Evolutionary conservation across 2,329 filamentous ascomycete species (phyloP).

Genomic region (Claviceps purpurea): DNA sequence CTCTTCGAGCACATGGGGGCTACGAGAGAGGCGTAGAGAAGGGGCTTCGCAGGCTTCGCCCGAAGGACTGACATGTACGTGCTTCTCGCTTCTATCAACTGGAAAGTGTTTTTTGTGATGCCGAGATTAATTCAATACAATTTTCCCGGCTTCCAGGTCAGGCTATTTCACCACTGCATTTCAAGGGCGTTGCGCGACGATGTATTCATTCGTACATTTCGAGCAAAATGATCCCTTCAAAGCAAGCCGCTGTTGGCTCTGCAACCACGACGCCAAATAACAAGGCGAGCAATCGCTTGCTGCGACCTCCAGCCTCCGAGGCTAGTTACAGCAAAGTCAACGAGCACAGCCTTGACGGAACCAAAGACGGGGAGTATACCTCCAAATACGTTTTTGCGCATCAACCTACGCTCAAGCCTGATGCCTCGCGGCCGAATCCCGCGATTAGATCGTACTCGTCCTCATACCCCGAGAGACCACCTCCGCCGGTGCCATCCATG

Average conservation of each 20-base stretch:
- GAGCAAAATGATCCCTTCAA: constrained; percentile 11
- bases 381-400: constrained; percentile 23
- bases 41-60: neutral
- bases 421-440: constrained; percentile 13
- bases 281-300: neutral
- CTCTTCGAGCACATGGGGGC: constrained; percentile 4
- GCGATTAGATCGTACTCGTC: constrained; percentile 29
- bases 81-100: neutral
- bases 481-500: constrained; percentile 9
- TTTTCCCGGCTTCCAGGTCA: constrained; percentile 10
- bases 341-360: neutral
- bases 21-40: constrained; percentile 2
- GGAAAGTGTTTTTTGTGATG: neutral
- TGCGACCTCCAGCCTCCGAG: neutral
- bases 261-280: neutral
- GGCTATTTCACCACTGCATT: constrained; percentile 21
- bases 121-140: no score
- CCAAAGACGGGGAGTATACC: neutral
- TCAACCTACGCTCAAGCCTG: constrained; percentile 23
- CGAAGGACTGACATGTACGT: constrained; percentile 3
- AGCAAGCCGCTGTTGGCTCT: neutral
- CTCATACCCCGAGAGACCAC: constrained; percentile 28
- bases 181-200: constrained; percentile 19
- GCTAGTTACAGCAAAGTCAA: neutral
- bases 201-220: constrained; percentile 20